A percentile compares a stretch with the other conserved stretches of the same genome.
These are phyloP conservation scores for Oxytropis ochrocephala DNA, from an alignment of 306 rosid genomes.

Conservation along the genomic window DNA sequence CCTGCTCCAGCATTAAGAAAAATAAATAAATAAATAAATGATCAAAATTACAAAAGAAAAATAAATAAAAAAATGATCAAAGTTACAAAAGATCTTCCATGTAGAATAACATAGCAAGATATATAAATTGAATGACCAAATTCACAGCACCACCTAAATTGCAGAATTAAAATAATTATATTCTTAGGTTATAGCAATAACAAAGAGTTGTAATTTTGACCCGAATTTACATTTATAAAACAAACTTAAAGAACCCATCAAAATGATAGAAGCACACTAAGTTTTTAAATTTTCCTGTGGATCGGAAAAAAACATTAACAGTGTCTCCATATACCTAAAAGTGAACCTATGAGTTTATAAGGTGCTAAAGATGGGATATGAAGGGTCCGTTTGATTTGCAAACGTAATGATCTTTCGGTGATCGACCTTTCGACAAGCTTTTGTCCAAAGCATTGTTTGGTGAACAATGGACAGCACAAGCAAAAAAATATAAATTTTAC, in stretches of 20 bases:
- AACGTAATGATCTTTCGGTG: no score
- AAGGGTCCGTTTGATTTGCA: no score
- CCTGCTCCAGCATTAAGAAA: slow-evolving; percentile 59
- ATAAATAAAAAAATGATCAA: not conserved
- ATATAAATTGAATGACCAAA: not conserved
- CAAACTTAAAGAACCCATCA: not conserved
- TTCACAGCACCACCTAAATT: not conserved
- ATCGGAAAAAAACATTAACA: not conserved
- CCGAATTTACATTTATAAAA: not conserved
- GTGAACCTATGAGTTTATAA: not conserved
- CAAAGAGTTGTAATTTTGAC: not conserved
- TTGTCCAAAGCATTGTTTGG: no score
- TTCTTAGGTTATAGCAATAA: not conserved
- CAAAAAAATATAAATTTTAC: no score
- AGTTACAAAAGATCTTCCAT: slow-evolving; percentile 3
- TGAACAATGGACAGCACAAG: no score
- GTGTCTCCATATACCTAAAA: not conserved
- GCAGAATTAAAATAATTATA: slow-evolving; percentile 2
- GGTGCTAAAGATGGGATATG: not conserved
- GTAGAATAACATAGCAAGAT: not conserved
- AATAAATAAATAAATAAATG: not conserved
- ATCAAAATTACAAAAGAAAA: slow-evolving; percentile 9
- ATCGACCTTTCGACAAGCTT: no score
- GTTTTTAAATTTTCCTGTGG: not conserved
- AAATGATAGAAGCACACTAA: slow-evolving; percentile 16